Conservation (phyloP, 2,329 filamentous ascomycete species). For the Paraphaeosphaeria minitans region DNA sequence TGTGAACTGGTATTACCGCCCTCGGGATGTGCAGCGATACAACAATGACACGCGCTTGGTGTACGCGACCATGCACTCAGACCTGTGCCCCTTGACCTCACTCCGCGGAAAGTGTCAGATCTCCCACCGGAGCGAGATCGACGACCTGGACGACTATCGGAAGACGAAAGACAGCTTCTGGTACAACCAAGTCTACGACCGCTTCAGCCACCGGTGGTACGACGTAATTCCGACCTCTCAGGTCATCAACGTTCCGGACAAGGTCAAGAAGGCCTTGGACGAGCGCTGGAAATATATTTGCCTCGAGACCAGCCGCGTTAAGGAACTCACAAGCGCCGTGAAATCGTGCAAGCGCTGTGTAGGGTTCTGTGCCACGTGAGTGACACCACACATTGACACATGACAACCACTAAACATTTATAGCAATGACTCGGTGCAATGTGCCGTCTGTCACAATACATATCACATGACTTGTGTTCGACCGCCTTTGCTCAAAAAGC, state of each 20-base stretch:
- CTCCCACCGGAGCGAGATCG: conserved; percentile 83
- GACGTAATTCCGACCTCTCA: conserved; percentile 90
- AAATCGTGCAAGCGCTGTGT: conserved; percentile 94
- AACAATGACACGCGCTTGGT: conserved; percentile 88
- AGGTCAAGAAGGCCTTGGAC: conserved; percentile 93
- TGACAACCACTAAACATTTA: conserved; percentile 19
- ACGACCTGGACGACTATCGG: conserved; percentile 80
- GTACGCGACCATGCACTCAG: conserved; percentile 98
- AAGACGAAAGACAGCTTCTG: conserved; percentile 88
- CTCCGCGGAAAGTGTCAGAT: conserved; percentile 93
- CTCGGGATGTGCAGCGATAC: conserved; percentile 92
- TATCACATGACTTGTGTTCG: conserved; percentile 99
- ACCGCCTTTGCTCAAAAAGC: conserved; percentile 91
- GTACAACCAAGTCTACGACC: conserved; percentile 97
- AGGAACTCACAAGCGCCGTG: conserved; percentile 93
- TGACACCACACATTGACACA: conserved; percentile 24
- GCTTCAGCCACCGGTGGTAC: conserved; percentile 97
- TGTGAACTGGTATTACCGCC: conserved; percentile 98
- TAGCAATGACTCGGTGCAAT: conserved; percentile 94
- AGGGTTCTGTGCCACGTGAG: conserved; percentile 88
- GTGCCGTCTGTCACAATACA: conserved; percentile 89
- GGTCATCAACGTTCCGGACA: conserved; percentile 94
- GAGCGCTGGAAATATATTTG: conserved; percentile 96
- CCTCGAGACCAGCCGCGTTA: conserved; percentile 89
- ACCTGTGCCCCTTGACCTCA: conserved; percentile 89